Base-by-base conservation (phyloP, 2,329 filamentous ascomycete species). In the Decorospora gaudefroyi region DNA sequence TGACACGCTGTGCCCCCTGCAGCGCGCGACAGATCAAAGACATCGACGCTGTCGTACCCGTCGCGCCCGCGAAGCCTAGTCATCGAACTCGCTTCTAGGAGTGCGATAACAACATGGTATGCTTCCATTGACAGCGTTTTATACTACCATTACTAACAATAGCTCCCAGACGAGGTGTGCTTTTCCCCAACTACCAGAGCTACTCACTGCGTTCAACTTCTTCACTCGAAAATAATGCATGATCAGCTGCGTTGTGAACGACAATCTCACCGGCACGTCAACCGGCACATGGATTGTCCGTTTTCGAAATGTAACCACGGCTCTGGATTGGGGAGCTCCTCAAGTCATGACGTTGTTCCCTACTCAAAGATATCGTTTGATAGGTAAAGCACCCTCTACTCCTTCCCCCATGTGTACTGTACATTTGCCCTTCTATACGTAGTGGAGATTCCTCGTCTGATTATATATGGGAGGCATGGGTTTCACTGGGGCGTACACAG, bases 11-110 rank as follows among this genome's bases (percentile, higher is more conserved):
- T 23, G 18, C 38, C 37, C 8, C 6, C 41, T 25, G 41, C 34
- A 59, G 56, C 45, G 42, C 44, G 27, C 48, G 54, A 26, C 43
- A 43, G 21, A 19, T 41, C 37, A 54, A 57, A 37, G 39, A 47
- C 16, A 26, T 19, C 6, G 35, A 19, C 32, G 40, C 31, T 13
- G 35, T 36, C 19, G 41, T 21, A 13, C 32, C 40, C 16, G 21
- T 42, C 28, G 19, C 33, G 17, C 46, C 33, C 21, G 17, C 40
- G 26, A 53, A 51, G 37, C 41, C 51, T 22, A 27, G 23, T 42
- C 51, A 55, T 12, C 54, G 51, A 28, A 51, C 34, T 40, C 51
- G 51, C 32, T 53, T 51, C 28, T 53, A 57, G 51, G 34, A 35
- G 37, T 25, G 36, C 29, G 29, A 42, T n/a, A 21, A 13, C 25